Base-by-base conservation (phyloP, 768 basidiomycete genomes). In the Trametes gibbosa region DNA sequence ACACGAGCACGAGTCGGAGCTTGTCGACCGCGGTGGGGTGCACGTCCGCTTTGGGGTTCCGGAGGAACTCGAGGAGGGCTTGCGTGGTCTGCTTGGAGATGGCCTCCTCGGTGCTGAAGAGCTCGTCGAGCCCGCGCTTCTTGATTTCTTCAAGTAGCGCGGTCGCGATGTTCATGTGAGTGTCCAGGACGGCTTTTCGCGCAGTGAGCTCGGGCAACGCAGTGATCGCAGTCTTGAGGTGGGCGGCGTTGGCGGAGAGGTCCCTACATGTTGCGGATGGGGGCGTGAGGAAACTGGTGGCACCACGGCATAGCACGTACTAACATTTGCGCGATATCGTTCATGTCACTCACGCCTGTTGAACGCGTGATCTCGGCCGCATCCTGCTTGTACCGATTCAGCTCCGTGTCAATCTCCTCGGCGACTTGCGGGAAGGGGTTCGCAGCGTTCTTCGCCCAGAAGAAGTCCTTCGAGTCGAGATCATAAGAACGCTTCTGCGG, bases 91-190 rank as follows among this genome's bases (percentile, higher is more conserved):
- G 93, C 70, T 93, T 94, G 25, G 81, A 80, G 63, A 91, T 90
- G 5, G 87, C 84, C 73, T 99, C 97, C 77, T 99, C 97, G 27
- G 87, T 86, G 68, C 95, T 95, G 76, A 97, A 98, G n/a, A 99
- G 79, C 68, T 96, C 96, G 72, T 99, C 97, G 32, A 99, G 80
- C 3, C 92, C 93, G 35, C 97, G 85, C 58, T 86, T 87, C 76
- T 98, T 98, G 77, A 99, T 97, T 37, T 97, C 87, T 70, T 96
- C 94, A 27, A 99, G 77, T 10, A 99, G 75, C 17, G 95, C 90
- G 13, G 95, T 97, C 37, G 96, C 96, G 56, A 99, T 96, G 74
- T 98, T 98, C 95, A 99, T 98, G 71, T 99, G 97, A 3, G 95
- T 94, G 72, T 99, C 97, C 24, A 99, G 82, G 1, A 92, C 95